A percentile compares a stretch with the other conserved stretches of the same genome.
Evolutionary conservation across 768 basidiomycete species (phyloP).

Genomic region (Infundibulicybe gibba): DNA sequence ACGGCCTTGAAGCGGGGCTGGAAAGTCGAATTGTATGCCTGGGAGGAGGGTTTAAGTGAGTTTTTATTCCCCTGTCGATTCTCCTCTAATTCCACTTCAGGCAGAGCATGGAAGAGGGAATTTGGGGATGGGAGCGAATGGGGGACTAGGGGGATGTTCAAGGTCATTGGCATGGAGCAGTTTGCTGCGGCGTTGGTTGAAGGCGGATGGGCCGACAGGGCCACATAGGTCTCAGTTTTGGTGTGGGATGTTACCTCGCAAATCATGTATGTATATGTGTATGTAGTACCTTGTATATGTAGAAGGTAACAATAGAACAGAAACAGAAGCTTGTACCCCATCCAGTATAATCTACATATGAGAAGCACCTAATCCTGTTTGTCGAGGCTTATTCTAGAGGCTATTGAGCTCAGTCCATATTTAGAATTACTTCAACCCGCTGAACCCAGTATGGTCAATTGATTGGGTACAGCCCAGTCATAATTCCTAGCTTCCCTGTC

Average conservation of each 20-base stretch:
- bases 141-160: constrained; percentile 44
- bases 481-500: too few relatives aligned
- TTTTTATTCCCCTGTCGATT: constrained; percentile 2
- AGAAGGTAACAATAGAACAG: too few relatives aligned
- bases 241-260: not conserved
- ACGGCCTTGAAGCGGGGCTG: constrained; percentile 87
- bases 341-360: too few relatives aligned
- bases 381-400: too few relatives aligned
- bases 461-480: too few relatives aligned
- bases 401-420: too few relatives aligned
- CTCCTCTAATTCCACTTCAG: constrained; percentile 12
- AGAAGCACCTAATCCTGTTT: too few relatives aligned
- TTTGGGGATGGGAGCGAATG: constrained; percentile 61
- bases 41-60: constrained; percentile 78
- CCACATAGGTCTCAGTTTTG: not conserved
- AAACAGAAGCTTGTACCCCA: too few relatives aligned
- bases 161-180: constrained; percentile 62
- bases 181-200: constrained; percentile 61
- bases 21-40: constrained; percentile 93
- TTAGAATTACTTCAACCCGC: too few relatives aligned
- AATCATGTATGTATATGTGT: too few relatives aligned
- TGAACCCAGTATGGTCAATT: too few relatives aligned
- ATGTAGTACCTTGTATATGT: too few relatives aligned
- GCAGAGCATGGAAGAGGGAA: constrained; percentile 68
- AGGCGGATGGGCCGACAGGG: not conserved